phyloP scores from a whole-genome alignment of 2,329 filamentous ascomycete species.

The Dendryphion nanum region DNA sequence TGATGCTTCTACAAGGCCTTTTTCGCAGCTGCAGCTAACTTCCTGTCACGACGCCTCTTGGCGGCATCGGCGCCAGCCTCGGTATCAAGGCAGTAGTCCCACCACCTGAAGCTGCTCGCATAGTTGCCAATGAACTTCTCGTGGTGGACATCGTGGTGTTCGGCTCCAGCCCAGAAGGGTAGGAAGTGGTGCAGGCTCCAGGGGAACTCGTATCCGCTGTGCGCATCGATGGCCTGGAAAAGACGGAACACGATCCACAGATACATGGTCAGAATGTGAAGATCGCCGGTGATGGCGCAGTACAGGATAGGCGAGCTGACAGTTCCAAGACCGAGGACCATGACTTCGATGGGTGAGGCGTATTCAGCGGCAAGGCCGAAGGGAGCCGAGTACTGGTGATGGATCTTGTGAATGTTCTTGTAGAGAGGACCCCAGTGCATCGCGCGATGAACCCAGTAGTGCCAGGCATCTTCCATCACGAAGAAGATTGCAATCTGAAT shows the following conservation, averaged over 20 bases:
- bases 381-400: slow-evolving; percentile 97
- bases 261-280: slow-evolving; percentile 98
- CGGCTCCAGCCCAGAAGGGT: slow-evolving; percentile 95
- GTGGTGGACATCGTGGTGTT: slow-evolving; percentile 96
- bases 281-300: slow-evolving; percentile 77
- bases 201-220: slow-evolving; percentile 97
- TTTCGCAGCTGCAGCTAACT: slow-evolving; percentile 61
- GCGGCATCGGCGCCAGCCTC: slow-evolving; percentile 86
- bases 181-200: slow-evolving; percentile 95
- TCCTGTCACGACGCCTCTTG: slow-evolving; percentile 78
- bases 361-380: slow-evolving; percentile 97
- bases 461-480: slow-evolving; percentile 93
- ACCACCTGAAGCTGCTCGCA: slow-evolving; percentile 97
- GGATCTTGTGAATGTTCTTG: slow-evolving; percentile 96
- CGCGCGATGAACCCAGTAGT: slow-evolving; percentile 92
- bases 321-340: slow-evolving; percentile 86
- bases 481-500: slow-evolving; percentile 94
- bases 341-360: slow-evolving; percentile 94
- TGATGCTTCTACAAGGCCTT: slow-evolving; percentile 51
- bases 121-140: slow-evolving; percentile 99
- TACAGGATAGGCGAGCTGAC: slow-evolving; percentile 81
- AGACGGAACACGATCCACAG: slow-evolving; percentile 89
- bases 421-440: slow-evolving; percentile 96
- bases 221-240: slow-evolving; percentile 96
- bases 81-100: slow-evolving; percentile 92